Percentiles rank a stretch among this genome's conserved stretches.
Conservation (phyloP, 495 filamentous ascomycete genomes). For the Entonaema liquescens region DNA sequence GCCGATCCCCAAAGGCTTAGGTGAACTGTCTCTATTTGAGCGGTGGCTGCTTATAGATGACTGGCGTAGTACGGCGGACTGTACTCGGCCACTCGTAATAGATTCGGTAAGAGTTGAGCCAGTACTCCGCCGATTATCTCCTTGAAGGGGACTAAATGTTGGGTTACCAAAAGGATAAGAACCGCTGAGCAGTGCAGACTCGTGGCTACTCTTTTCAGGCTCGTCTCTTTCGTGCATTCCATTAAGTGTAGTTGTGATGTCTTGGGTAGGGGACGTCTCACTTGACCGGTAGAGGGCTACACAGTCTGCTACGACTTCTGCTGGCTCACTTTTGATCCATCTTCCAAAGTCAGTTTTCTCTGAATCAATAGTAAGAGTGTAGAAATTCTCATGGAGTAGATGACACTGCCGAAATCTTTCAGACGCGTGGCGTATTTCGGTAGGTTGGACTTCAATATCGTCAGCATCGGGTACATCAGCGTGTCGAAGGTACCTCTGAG, state of each 20-base stretch:
- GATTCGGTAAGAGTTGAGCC: slow-evolving; percentile 56
- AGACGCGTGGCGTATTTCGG: slow-evolving; percentile 72
- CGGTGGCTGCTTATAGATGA: slow-evolving; percentile 53
- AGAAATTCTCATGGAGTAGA: slow-evolving; percentile 78
- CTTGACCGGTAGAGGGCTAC: slow-evolving; percentile 58
- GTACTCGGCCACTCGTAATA: slow-evolving; percentile 42
- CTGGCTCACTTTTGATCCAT: slow-evolving; percentile 75
- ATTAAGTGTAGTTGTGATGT: slow-evolving; percentile 6
- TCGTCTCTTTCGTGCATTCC: slow-evolving; percentile 21
- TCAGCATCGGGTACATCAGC: slow-evolving; percentile 68
- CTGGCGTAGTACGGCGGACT: slow-evolving; percentile 42
- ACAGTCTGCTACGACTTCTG: slow-evolving; percentile 75
- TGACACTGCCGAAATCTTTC: slow-evolving; percentile 73
- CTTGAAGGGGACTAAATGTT: slow-evolving; percentile 25
- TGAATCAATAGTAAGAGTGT: slow-evolving; percentile 71
- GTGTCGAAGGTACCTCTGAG: slow-evolving; percentile 72
- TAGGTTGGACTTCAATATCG: slow-evolving; percentile 74
- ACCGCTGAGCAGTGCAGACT: slow-evolving; percentile 50
- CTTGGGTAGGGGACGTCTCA: slow-evolving; percentile 23
- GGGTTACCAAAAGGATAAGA: slow-evolving; percentile 38
- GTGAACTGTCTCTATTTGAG: slow-evolving; percentile 52
- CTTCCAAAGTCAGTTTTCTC: slow-evolving; percentile 74
- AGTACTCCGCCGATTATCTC: slow-evolving; percentile 56
- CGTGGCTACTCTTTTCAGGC: slow-evolving; percentile 32
- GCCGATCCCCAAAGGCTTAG: slow-evolving; percentile 48